A percentile compares a stretch with the other conserved stretches of the same genome.
phyloP scores from a whole-genome alignment of 768 basidiomycete genomes.

The Tulasnella sp. region DNA sequence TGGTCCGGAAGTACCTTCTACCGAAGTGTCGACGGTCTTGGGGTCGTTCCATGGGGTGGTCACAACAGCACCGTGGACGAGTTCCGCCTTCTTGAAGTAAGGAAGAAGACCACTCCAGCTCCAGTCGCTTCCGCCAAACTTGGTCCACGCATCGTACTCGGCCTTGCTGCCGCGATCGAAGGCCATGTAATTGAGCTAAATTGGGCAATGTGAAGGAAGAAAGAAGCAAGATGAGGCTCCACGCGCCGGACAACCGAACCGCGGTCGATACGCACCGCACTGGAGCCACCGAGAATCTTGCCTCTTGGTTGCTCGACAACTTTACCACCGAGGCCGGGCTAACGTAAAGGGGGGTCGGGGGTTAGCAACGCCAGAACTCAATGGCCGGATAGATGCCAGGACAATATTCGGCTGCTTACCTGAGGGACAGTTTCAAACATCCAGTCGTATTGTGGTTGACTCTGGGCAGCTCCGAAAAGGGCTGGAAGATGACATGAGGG shows the following conservation, averaged over 20 bases:
- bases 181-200: slow-evolving; percentile 15
- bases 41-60: slow-evolving; percentile 13
- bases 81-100: slow-evolving; percentile 10
- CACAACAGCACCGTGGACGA: background rate
- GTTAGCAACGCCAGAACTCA: background rate
- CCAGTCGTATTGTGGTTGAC: slow-evolving; percentile 13
- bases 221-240: background rate
- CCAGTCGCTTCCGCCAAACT: slow-evolving; percentile 5
- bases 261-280: background rate
- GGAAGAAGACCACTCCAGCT: slow-evolving; percentile 6
- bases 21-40: background rate
- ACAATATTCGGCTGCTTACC: background rate
- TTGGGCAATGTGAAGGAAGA: background rate
- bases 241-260: background rate
- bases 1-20: background rate
- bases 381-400: background rate
- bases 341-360: background rate
- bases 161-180: background rate
- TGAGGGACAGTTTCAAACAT: slow-evolving; percentile 2
- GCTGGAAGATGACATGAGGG: background rate
- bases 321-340: background rate
- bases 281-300: slow-evolving; percentile 19
- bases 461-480: slow-evolving; percentile 2
- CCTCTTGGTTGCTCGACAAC: slow-evolving; percentile 3
- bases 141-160: slow-evolving; percentile 7